phyloP scores from a whole-genome alignment of 768 basidiomycete species.

The Kwoniella mangroviensis region DNA sequence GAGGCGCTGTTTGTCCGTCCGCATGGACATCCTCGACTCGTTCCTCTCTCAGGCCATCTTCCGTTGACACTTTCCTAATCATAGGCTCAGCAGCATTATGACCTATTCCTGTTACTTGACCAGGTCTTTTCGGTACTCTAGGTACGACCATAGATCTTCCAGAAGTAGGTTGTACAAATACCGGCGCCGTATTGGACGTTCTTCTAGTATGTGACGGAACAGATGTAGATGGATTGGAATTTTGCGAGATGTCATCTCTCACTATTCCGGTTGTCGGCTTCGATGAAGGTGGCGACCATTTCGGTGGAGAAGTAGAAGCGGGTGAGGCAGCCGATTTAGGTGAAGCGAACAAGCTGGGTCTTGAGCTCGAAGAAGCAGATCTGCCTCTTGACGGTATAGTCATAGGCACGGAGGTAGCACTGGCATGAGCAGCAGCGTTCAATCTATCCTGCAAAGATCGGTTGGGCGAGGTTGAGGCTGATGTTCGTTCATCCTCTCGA shows the following conservation, averaged over 20 bases:
- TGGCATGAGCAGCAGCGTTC: constrained; percentile 40
- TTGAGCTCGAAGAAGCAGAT: constrained; percentile 17
- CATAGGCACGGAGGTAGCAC: constrained; percentile 8
- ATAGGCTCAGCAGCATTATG: constrained; percentile 32
- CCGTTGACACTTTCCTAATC: constrained; percentile 29
- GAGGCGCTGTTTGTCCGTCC: background rate
- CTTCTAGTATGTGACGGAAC: constrained; percentile 3
- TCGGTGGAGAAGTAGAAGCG: constrained; percentile 20
- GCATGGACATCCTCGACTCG: constrained; percentile 3
- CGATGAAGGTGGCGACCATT: constrained; percentile 14
- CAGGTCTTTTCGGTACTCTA: constrained; percentile 50
- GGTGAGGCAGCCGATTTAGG: constrained; percentile 17
- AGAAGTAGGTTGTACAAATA: constrained; percentile 41
- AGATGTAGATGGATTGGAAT: background rate
- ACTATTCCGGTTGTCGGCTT: constrained; percentile 26
- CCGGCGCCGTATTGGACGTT: constrained; percentile 26
- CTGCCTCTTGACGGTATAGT: constrained; percentile 7
- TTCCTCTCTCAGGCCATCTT: constrained; percentile 15
- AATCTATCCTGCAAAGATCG: constrained; percentile 48
- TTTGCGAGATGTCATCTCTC: constrained; percentile 4
- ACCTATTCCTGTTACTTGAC: constrained; percentile 49
- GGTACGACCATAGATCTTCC: constrained; percentile 53
- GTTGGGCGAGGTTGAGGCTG: constrained; percentile 8
- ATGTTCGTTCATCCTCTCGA: constrained; percentile 7
- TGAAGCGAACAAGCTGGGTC: constrained; percentile 17